phyloP scores from a whole-genome alignment of 352 stramenopile genomes.

The Thraustotheca clavata region DNA sequence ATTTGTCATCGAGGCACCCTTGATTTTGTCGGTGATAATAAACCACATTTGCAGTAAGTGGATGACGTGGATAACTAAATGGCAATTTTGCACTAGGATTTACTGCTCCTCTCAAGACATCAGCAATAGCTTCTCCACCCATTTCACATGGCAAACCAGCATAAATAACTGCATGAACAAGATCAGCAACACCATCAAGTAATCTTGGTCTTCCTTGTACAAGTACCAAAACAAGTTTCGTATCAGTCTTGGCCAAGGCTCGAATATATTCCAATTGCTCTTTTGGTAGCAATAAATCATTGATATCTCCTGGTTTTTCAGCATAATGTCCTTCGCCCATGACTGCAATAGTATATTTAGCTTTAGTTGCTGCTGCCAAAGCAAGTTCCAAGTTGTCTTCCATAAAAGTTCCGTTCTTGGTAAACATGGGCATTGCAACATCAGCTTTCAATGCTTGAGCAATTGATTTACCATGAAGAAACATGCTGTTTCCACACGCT shows the following conservation, averaged over 20 bases:
- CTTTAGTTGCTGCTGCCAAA: conserved; percentile 35
- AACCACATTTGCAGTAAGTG: conserved; percentile 50
- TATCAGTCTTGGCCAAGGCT: conserved; percentile 35
- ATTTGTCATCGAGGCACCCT: conserved; percentile 25
- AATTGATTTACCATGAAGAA: conserved; percentile 53
- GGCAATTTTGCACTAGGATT: conserved; percentile 68
- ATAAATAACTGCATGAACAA: conserved; percentile 48
- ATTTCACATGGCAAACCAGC: conserved; percentile 70
- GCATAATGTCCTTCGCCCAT: conserved; percentile 74
- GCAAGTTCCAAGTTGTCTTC: conserved; percentile 33
- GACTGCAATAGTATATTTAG: conserved; percentile 61
- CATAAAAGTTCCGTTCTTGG: conserved; percentile 36
- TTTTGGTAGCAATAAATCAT: conserved; percentile 38
- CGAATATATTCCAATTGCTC: conserved; percentile 56
- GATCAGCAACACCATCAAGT: conserved; percentile 34
- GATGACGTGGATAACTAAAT: conserved; percentile 65
- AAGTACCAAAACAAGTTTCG: conserved; percentile 62
- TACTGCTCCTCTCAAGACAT: conserved; percentile 54
- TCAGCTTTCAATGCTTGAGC: conserved; percentile 33
- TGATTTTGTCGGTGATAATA: conserved; percentile 68
- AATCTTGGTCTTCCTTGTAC: conserved; percentile 56
- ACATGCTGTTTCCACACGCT: conserved; percentile 42
- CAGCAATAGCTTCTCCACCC: conserved; percentile 59
- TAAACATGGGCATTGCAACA: conserved; percentile 35
- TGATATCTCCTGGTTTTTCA: conserved; percentile 74